Conservation (phyloP, 169 alveolate species). For the Plasmodium inui region DNA sequence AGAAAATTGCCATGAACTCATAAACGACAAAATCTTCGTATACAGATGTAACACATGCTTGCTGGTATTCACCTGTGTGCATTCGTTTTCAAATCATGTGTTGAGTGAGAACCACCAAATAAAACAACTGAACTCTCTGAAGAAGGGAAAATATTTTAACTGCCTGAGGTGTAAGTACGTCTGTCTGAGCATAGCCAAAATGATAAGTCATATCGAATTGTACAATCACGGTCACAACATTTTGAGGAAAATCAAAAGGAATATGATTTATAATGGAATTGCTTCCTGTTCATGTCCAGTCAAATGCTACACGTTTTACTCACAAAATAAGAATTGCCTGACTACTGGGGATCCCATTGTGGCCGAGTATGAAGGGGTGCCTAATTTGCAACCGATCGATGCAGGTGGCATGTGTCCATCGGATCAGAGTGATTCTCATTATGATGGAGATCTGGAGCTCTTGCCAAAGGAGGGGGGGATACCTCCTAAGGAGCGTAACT, state of each 20-base stretch:
- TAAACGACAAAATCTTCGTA: slow-evolving; percentile 41
- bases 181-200: slow-evolving; percentile 57
- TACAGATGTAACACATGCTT: slow-evolving; percentile 53
- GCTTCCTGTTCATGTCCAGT: slow-evolving; percentile 32
- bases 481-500: neutral
- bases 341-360: neutral
- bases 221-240: slow-evolving; percentile 66
- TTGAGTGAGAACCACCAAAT: slow-evolving; percentile 48
- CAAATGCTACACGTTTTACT: slow-evolving; percentile 45
- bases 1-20: slow-evolving; percentile 12
- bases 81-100: slow-evolving; percentile 42
- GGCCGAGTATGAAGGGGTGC: neutral
- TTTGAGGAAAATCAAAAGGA: slow-evolving; percentile 65
- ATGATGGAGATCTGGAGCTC: neutral
- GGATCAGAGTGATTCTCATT: neutral
- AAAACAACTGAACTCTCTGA: slow-evolving; percentile 55
- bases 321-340: slow-evolving; percentile 26
- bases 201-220: slow-evolving; percentile 63
- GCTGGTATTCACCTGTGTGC: slow-evolving; percentile 59
- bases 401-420: neutral
- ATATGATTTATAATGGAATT: slow-evolving; percentile 34
- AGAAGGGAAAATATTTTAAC: slow-evolving; percentile 39
- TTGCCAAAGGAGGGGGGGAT: neutral
- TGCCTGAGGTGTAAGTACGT: slow-evolving; percentile 72
- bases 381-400: neutral